Evolutionary conservation across 148 eudicot species (phyloP).

Genomic region (Limonium bicolor): DNA sequence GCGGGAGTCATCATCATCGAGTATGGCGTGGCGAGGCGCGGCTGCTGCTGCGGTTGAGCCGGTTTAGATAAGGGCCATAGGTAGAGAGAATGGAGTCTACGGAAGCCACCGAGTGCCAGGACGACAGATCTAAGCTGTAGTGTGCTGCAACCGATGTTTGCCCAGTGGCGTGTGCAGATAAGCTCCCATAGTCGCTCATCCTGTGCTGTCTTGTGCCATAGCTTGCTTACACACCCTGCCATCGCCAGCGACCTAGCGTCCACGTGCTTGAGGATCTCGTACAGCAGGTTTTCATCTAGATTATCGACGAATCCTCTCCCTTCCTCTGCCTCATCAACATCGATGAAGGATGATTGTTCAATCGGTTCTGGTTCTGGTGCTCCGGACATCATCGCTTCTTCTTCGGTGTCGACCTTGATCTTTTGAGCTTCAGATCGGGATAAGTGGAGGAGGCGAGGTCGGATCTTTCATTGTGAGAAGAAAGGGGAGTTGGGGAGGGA

Average conservation of each 20-base stretch:
- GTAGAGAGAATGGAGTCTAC: slow-evolving; percentile 45
- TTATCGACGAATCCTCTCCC: slow-evolving; percentile 10
- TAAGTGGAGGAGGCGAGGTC: too few relatives aligned
- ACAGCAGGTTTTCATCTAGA: slow-evolving; percentile 57
- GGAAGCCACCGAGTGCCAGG: slow-evolving; percentile 77
- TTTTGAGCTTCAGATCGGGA: too few relatives aligned
- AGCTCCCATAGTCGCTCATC: slow-evolving; percentile 91
- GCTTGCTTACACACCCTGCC: slow-evolving; percentile 49
- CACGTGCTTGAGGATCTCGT: slow-evolving; percentile 62
- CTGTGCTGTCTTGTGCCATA: slow-evolving; percentile 49
- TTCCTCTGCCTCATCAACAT: too few relatives aligned
- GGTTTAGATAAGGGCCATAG: slow-evolving; percentile 45
- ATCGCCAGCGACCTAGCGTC: slow-evolving; percentile 58
- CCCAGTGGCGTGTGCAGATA: slow-evolving; percentile 58
- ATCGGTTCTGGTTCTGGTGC: too few relatives aligned
- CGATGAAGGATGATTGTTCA: too few relatives aligned
- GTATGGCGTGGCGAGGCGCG: slow-evolving; percentile 17
- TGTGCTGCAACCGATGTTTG: slow-evolving; percentile 21
- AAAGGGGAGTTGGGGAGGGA: too few relatives aligned
- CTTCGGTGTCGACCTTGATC: too few relatives aligned
- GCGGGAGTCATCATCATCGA: slow-evolving; percentile 5
- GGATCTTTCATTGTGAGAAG: too few relatives aligned
- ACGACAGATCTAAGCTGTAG: slow-evolving; percentile 67
- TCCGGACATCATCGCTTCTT: too few relatives aligned
- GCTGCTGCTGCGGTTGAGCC: slow-evolving; percentile 15